Evolutionary conservation across 331 rosid genomes (phyloP).

Genomic region (Cydonia oblonga): DNA sequence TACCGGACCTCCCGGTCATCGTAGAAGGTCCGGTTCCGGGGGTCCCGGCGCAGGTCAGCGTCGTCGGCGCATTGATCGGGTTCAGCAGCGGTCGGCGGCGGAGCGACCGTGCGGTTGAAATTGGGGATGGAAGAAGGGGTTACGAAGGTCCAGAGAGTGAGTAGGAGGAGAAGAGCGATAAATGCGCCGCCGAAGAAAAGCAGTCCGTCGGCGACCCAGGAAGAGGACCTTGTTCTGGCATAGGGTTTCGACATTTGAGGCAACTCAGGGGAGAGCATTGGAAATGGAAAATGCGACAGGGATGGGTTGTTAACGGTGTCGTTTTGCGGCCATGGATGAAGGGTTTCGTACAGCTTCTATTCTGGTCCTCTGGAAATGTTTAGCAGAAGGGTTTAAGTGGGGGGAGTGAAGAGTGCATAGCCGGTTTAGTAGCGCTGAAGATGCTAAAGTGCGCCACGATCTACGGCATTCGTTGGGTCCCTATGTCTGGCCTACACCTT

Average conservation of each 20-base stretch:
- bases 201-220: constrained; percentile 36
- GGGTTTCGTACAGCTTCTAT: not conserved
- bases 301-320: not conserved
- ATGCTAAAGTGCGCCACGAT: not conserved
- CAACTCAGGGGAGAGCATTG: constrained; percentile 39
- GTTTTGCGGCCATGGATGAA: not conserved
- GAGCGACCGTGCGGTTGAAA: not conserved
- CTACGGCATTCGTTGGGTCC: not conserved
- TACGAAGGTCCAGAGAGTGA: constrained; percentile 44
- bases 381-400: not conserved
- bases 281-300: not conserved
- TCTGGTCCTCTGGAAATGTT: not conserved
- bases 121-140: constrained; percentile 17
- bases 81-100: not conserved
- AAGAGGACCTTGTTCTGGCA: constrained; percentile 27
- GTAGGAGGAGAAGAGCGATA: constrained; percentile 49
- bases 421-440: not conserved
- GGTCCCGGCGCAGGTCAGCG: constrained; percentile 12
- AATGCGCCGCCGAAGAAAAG: constrained; percentile 66
- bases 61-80: not conserved
- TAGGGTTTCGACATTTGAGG: constrained; percentile 43
- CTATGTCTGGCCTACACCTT: not conserved
- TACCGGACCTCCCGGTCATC: constrained; percentile 50
- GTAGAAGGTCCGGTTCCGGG: constrained; percentile 34
- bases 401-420: not conserved